Conservation (phyloP, 106 monocot genomes). For the Chionographis japonica region DNA sequence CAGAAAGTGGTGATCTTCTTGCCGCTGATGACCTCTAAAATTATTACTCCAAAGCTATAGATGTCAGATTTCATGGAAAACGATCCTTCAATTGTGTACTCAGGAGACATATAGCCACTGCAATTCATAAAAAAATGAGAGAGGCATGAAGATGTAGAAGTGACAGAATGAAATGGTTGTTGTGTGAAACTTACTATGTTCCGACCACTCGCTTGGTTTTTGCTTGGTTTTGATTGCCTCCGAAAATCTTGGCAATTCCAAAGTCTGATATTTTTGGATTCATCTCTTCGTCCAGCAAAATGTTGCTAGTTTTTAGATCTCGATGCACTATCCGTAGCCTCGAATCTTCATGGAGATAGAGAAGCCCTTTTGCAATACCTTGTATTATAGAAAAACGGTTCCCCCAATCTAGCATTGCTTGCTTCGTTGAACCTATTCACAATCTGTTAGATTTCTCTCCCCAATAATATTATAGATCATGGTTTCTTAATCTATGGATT, state of each 20-base stretch:
- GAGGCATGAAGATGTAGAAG: too few relatives aligned
- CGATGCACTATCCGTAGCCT: slow-evolving; percentile 24
- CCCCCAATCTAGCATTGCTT: slow-evolving; percentile 9
- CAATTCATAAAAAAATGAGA: too few relatives aligned
- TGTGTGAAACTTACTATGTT: neutral
- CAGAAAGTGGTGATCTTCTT: too few relatives aligned
- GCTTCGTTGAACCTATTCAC: slow-evolving; percentile 14
- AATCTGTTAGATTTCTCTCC: too few relatives aligned
- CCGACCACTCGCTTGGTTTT: slow-evolving; percentile 13
- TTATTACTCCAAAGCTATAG: too few relatives aligned
- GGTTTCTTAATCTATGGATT: too few relatives aligned
- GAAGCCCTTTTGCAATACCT: slow-evolving; percentile 26
- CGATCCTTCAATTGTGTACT: too few relatives aligned
- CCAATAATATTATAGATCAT: too few relatives aligned
- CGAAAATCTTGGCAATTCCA: slow-evolving; percentile 27
- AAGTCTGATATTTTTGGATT: slow-evolving; percentile 40
- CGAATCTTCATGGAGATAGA: slow-evolving; percentile 39
- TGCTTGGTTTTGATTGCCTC: neutral
- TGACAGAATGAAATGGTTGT: too few relatives aligned
- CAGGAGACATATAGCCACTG: too few relatives aligned
- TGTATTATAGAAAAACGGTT: slow-evolving; percentile 15
- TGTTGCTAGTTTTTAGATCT: slow-evolving; percentile 34
- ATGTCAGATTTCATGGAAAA: too few relatives aligned
- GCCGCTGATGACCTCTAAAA: too few relatives aligned
- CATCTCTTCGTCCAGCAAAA: slow-evolving; percentile 24